phyloP scores from a whole-genome alignment of 2,329 filamentous ascomycete species.

The Cryphonectria radicalis region DNA sequence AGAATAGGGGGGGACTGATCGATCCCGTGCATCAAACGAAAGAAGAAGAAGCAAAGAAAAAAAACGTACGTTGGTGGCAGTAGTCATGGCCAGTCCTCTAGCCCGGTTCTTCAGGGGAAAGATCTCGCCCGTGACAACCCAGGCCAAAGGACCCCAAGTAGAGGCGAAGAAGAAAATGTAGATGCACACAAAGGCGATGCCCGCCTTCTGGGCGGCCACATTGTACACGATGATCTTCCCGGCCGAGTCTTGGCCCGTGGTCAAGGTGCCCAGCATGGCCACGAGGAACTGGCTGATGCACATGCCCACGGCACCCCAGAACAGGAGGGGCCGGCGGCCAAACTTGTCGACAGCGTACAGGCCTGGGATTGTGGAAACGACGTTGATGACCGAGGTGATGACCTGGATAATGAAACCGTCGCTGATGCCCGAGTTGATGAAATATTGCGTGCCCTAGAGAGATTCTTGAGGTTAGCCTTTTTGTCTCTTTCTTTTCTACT shows the following conservation, averaged over 20 bases:
- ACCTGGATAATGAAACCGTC: slow-evolving; percentile 63
- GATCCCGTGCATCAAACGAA: no score
- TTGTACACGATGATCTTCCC: slow-evolving; percentile 57
- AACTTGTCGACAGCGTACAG: slow-evolving; percentile 58
- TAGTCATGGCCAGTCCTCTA: slow-evolving; percentile 68
- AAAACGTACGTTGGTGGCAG: slow-evolving; percentile 64
- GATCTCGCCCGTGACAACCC: slow-evolving; percentile 65
- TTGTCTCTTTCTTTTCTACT: background rate
- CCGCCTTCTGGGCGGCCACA: slow-evolving; percentile 56
- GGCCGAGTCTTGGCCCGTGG: slow-evolving; percentile 53
- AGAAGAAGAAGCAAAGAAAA: background rate
- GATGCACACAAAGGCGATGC: slow-evolving; percentile 67
- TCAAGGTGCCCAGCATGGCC: slow-evolving; percentile 60
- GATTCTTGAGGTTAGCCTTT: background rate
- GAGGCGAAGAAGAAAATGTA: slow-evolving; percentile 78
- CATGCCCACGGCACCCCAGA: slow-evolving; percentile 72
- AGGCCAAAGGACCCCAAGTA: slow-evolving; percentile 65
- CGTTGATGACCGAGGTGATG: slow-evolving; percentile 62
- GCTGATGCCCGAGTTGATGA: slow-evolving; percentile 58
- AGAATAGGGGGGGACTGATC: background rate
- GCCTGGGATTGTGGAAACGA: slow-evolving; percentile 22
- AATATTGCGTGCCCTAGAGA: slow-evolving; percentile 55
- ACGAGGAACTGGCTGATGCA: slow-evolving; percentile 62
- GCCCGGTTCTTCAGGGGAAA: slow-evolving; percentile 67
- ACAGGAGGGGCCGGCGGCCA: slow-evolving; percentile 65